Percentiles rank a stretch among this genome's conserved stretches.
phyloP scores from a whole-genome alignment of 169 alveolate genomes.

The Eimeria acervulina region DNA sequence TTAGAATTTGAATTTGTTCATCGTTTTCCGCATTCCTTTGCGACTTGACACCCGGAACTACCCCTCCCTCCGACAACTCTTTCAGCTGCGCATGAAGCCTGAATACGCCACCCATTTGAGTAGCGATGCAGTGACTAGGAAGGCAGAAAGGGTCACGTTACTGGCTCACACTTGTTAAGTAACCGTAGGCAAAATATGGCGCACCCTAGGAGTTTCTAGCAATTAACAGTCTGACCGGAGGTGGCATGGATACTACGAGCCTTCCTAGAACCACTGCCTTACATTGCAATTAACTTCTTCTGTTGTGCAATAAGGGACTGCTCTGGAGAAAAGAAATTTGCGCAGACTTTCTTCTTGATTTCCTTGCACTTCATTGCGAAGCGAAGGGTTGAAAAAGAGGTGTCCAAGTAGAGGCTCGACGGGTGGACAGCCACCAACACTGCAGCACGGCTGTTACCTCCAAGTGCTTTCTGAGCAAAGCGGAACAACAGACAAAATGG shows the following conservation, averaged over 20 bases:
- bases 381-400: slow-evolving; percentile 89
- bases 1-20: slow-evolving; percentile 69
- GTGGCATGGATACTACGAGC: neutral
- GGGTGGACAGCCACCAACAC: slow-evolving; percentile 90
- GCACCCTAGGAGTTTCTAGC: neutral
- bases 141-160: neutral
- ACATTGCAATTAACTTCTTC: slow-evolving; percentile 87
- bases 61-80: slow-evolving; percentile 81
- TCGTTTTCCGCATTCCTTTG: slow-evolving; percentile 61
- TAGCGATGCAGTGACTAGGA: neutral
- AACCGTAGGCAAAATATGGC: neutral
- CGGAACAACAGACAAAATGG: neutral
- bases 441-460: slow-evolving; percentile 90
- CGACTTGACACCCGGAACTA: slow-evolving; percentile 20
- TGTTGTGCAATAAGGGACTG: slow-evolving; percentile 91
- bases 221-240: neutral
- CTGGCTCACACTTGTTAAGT: neutral
- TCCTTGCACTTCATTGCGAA: slow-evolving; percentile 89
- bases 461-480: slow-evolving; percentile 84
- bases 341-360: slow-evolving; percentile 84
- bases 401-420: slow-evolving; percentile 88
- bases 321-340: slow-evolving; percentile 88
- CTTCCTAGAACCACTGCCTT: slow-evolving; percentile 13
- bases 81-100: slow-evolving; percentile 82
- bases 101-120: neutral